Evolutionary conservation across 805 yeast genomes (phyloP), one percentile per base, ranked within the genome.

Genomic region (Wickerhamomyces rabaulensis): DNA sequence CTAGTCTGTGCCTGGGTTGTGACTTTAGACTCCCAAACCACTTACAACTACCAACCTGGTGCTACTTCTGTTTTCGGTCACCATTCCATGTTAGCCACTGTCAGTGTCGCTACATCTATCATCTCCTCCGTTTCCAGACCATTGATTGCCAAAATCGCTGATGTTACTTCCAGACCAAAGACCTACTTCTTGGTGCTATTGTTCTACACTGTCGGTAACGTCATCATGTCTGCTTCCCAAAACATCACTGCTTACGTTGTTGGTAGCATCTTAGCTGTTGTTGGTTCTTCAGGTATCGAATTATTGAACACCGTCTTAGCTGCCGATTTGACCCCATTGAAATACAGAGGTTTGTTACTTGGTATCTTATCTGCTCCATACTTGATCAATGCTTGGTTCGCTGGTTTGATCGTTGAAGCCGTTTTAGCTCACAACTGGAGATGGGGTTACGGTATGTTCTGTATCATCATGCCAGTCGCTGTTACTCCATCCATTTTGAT

Each of bases 361-460:
- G 67, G 66, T 25, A 43, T 71, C 15, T 63, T 70, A 9, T 56
- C 69, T 35, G 48, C 69, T 12, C 78, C 78, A 20, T 73, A 60
- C 50, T 54, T 72, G 45, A 62, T 67, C 50, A 73, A 65, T 44
- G 62, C 69, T 20, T 73, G 75, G 74, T 57, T 69, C 47, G 55
- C 73, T n/a, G 77, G 76, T 44, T 61, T 57, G 6, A 68, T 70
- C 48, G 70, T 58, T 9, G 52, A 55, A 5, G 60, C 63, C 27
- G 57, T 74, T 20, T 54, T 63, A 15, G 39, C 40, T 16, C 52
- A 51, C 36, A 66, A 69, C 39, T 78, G 82, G 82, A 67, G 79
- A 58, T 71, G 76, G 75, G 81, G 79, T 23, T 74, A 69, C 53
- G 78, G 78, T 43, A 66, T 74, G 61, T 76, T 76, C 63, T 68